These are phyloP conservation scores for Celoporthe dispersa DNA, from an alignment of 2,329 filamentous ascomycete species.

Conservation along the genomic window DNA sequence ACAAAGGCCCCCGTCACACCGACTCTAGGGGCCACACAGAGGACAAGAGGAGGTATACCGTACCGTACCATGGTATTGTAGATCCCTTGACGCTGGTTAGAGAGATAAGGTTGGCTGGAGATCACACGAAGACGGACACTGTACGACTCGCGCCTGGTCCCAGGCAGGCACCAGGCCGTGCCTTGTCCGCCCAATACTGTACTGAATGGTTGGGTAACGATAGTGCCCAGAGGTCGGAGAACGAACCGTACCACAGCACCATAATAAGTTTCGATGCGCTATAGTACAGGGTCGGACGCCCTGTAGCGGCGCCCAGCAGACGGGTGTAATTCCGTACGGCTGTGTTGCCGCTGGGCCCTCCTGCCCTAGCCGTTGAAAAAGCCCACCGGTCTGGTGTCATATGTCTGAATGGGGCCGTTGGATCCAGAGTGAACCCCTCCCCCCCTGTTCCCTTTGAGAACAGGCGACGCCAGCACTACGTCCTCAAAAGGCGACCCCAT, in stretches of 20 bases:
- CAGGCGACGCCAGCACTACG: conserved; percentile 1
- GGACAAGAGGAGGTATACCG: neutral
- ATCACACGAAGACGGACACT: neutral
- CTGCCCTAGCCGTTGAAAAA: conserved; percentile 1
- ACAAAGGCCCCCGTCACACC: neutral
- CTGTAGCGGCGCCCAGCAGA: neutral
- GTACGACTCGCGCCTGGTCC: neutral
- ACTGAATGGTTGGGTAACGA: neutral
- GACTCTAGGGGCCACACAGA: neutral
- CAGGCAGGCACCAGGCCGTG: neutral
- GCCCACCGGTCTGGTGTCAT: conserved; percentile 2
- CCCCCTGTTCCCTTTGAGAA: neutral
- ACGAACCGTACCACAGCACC: neutral
- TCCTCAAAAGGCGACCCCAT: conserved; percentile 4
- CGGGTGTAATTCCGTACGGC: conserved; percentile 7
- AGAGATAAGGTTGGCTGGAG: conserved; percentile 8
- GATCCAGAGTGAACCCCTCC: neutral
- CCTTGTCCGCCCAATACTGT: neutral
- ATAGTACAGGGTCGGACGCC: neutral
- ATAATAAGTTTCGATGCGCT: neutral
- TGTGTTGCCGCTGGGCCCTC: neutral
- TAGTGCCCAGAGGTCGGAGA: neutral
- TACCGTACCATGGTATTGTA: neutral
- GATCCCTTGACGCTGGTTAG: neutral
- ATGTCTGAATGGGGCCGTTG: neutral